Evolutionary conservation across 1,284 basidiomycete species (phyloP).

Genomic region (Agaricales sp.): DNA sequence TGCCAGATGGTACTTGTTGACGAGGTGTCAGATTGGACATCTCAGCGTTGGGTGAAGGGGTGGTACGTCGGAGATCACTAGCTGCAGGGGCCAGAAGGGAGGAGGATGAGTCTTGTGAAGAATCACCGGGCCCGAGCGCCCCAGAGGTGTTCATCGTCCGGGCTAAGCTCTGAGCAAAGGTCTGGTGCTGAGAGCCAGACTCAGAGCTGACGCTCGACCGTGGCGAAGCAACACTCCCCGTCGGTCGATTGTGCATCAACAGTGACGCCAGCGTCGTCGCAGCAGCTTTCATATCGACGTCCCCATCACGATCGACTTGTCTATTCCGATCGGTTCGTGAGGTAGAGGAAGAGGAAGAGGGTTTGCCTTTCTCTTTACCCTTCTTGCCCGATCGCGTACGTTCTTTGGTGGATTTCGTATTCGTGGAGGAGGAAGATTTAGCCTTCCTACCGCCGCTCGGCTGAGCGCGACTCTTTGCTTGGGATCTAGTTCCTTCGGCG

Average conservation of each 20-base stretch:
- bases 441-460: too few species aligned
- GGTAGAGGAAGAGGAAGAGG: too few species aligned
- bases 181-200: slow-evolving; percentile 46
- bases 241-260: slow-evolving; percentile 50
- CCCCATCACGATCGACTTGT: slow-evolving; percentile 34
- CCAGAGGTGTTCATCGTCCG: slow-evolving; percentile 23
- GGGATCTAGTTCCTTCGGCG: slow-evolving; percentile 34
- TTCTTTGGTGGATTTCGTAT: slow-evolving; percentile 20
- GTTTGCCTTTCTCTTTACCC: slow-evolving; percentile 43
- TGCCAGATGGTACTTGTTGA: too few species aligned
- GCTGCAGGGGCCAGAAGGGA: slow-evolving; percentile 7
- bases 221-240: slow-evolving; percentile 49
- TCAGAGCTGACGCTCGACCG: slow-evolving; percentile 57
- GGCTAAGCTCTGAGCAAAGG: slow-evolving; percentile 47
- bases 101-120: slow-evolving; percentile 14
- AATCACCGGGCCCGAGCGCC: slow-evolving; percentile 14
- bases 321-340: slow-evolving; percentile 20
- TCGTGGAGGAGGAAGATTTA: not conserved
- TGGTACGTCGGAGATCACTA: slow-evolving; percentile 17
- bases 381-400: slow-evolving; percentile 31
- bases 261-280: slow-evolving; percentile 60
- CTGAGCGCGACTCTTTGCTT: slow-evolving; percentile 16
- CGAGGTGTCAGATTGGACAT: slow-evolving; percentile 26
- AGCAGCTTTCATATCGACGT: slow-evolving; percentile 71
- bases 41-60: slow-evolving; percentile 19